Base-by-base conservation (phyloP, 2,329 filamentous ascomycete genomes). In the Fusarium guadeloupense region DNA sequence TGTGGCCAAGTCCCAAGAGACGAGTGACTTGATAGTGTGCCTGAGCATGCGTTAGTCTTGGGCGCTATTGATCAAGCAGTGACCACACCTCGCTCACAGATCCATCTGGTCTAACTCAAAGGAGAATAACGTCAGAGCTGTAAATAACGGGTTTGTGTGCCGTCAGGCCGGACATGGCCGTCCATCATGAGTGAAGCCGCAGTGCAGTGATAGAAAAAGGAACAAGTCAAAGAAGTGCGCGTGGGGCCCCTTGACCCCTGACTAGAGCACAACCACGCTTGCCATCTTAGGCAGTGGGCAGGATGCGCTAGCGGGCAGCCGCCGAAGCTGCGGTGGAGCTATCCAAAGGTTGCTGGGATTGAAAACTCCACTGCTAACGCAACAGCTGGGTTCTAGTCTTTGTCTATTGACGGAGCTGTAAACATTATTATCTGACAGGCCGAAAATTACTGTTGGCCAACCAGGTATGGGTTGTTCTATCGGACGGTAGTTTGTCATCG, bases 11-110 rank as follows among this genome's bases (percentile, higher is more conserved):
- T 42, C 20, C 26, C 23, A 21, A 30, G 21, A 45, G 28, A 26
- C 50, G 46, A 44, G 54, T 39, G 45, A 54, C 28, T 39, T 62
- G 50, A 64, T 61, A 64, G 55, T 50, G 48, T 45, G 57, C 45
- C 40, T 62, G 57, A 20, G 45, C 34, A 26, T 42, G 51, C 50
- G 35, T 60, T 67, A 67, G 64, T 41, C 26, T 46, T n/a, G 28
- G 34, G 35, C 64, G 45, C 61, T 67, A 67, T 67, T 50, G 60
- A 62, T 48, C 38, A 19, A 49, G 49, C 19, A 34, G 38, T 31
- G 28, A n/a, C 28, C 28, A 26, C 23, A 30, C 12, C 28, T 30
- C 12, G n/a, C 14, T n/a, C 28, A 31, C 28, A 31, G 33, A 23
- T 28, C 43, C 37, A 51, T 57, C 50, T 26, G 50, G 26, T 35